phyloP scores from a whole-genome alignment of 140 eudicot species.

The Erigeron philadelphicus region DNA sequence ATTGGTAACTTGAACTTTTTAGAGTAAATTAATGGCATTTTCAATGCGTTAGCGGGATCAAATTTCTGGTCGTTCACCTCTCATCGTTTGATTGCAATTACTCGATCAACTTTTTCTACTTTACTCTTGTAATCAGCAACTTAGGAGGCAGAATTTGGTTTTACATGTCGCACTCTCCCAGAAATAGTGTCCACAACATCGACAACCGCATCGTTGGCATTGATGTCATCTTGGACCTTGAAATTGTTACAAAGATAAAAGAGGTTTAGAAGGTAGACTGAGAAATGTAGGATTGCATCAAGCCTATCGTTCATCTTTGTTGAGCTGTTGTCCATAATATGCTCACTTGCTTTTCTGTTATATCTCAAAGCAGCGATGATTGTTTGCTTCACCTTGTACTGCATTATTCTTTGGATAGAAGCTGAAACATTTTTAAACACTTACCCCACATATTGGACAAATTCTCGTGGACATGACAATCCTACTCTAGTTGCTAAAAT shows the following conservation, averaged over 20 bases:
- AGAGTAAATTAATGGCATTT: background rate
- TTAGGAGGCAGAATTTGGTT: background rate
- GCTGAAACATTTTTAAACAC: too few species aligned
- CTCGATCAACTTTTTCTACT: background rate
- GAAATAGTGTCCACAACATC: background rate
- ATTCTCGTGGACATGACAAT: background rate
- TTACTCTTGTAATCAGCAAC: background rate
- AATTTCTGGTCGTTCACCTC: background rate
- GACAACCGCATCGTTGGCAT: background rate
- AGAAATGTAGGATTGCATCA: too few species aligned
- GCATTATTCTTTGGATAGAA: too few species aligned
- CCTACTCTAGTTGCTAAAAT: constrained; percentile 17
- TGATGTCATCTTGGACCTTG: background rate
- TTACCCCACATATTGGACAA: background rate
- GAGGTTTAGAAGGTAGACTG: too few species aligned
- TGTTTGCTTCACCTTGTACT: too few species aligned
- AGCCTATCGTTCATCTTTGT: too few species aligned
- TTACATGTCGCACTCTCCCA: background rate
- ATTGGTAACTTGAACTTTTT: background rate
- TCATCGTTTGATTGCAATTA: background rate
- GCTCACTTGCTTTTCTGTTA: too few species aligned
- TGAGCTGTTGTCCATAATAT: background rate
- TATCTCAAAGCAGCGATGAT: too few species aligned
- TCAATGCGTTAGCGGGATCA: background rate
- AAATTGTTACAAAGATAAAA: too few species aligned